Evolutionary conservation across 148 eudicot genomes (phyloP).

Genomic region (Rhododendron griersonianum): DNA sequence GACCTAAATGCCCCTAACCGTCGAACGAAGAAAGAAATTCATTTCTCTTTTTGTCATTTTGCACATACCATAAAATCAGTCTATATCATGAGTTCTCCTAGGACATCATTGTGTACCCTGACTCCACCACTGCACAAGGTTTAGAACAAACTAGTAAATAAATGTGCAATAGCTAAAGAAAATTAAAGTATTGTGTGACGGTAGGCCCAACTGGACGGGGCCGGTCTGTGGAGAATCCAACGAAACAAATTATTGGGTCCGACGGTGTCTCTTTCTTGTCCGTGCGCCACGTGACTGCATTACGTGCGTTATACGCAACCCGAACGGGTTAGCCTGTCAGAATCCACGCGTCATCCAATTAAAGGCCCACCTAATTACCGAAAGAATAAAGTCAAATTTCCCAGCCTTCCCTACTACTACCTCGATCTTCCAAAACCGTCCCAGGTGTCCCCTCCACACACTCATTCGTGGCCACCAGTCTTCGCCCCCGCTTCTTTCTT

Average conservation of each 20-base stretch:
- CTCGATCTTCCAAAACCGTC: not conserved
- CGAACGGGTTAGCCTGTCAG: not conserved
- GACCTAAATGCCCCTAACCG: no score
- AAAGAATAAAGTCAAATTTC: not conserved
- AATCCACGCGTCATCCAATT: not conserved
- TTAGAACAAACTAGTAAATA: no score
- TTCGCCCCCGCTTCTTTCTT: not conserved
- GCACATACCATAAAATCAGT: no score
- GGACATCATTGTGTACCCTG: no score
- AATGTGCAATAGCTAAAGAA: not conserved
- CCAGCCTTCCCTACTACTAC: not conserved
- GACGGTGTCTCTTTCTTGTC: not conserved
- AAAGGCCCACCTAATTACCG: not conserved
- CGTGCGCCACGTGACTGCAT: not conserved
- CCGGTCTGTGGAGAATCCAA: not conserved
- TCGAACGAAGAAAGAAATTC: no score
- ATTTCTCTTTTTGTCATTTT: no score
- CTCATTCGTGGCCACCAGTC: not conserved
- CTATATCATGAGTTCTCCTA: no score
- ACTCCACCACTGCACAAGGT: no score
- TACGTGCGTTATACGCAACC: not conserved
- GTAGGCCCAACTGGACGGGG: not conserved
- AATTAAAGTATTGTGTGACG: not conserved
- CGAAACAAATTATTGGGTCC: not conserved
- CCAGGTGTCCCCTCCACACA: conserved; percentile 7